Percentiles rank a stretch among this genome's conserved stretches.
These are phyloP conservation scores for Cladosporium cucumerinum DNA, from an alignment of 2,329 filamentous ascomycete genomes.

Conservation along the genomic window DNA sequence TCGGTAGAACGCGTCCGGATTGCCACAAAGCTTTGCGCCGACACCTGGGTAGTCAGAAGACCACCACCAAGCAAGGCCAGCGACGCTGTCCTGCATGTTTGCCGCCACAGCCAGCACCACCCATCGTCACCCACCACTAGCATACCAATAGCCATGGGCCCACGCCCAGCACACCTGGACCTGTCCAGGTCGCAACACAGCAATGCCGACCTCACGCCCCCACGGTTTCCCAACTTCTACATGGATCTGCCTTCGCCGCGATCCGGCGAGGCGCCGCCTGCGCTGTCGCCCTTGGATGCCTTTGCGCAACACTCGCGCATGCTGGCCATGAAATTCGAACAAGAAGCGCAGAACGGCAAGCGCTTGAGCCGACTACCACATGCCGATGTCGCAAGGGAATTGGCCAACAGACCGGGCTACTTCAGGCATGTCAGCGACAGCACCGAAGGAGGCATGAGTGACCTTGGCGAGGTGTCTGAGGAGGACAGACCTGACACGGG, in stretches of 20 bases:
- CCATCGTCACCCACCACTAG: neutral
- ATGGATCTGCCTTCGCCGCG: slow-evolving; percentile 47
- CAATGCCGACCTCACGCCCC: slow-evolving; percentile 26
- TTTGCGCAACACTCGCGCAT: slow-evolving; percentile 89
- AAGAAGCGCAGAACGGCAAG: slow-evolving; percentile 65
- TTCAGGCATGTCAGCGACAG: slow-evolving; percentile 70
- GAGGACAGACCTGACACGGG: slow-evolving; percentile 37
- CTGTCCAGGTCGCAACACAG: slow-evolving; percentile 11
- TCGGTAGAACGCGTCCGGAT: neutral
- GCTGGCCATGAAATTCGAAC: slow-evolving; percentile 81
- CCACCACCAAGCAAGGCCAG: neutral
- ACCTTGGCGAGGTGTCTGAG: slow-evolving; percentile 36
- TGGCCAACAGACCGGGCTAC: slow-evolving; percentile 74
- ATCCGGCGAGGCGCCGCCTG: slow-evolving; percentile 68
- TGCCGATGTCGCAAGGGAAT: slow-evolving; percentile 74
- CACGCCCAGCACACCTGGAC: slow-evolving; percentile 27
- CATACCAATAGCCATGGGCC: slow-evolving; percentile 26
- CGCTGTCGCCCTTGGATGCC: slow-evolving; percentile 89
- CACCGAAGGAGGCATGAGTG: slow-evolving; percentile 38
- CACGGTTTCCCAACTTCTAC: slow-evolving; percentile 25
- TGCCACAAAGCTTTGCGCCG: neutral
- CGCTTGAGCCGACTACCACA: slow-evolving; percentile 84
- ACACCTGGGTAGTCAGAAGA: neutral
- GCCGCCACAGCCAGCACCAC: neutral
- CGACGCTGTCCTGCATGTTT: neutral